Evolutionary conservation across 2,329 filamentous ascomycete species (phyloP).

Genomic region (Emergomyces orientalis): DNA sequence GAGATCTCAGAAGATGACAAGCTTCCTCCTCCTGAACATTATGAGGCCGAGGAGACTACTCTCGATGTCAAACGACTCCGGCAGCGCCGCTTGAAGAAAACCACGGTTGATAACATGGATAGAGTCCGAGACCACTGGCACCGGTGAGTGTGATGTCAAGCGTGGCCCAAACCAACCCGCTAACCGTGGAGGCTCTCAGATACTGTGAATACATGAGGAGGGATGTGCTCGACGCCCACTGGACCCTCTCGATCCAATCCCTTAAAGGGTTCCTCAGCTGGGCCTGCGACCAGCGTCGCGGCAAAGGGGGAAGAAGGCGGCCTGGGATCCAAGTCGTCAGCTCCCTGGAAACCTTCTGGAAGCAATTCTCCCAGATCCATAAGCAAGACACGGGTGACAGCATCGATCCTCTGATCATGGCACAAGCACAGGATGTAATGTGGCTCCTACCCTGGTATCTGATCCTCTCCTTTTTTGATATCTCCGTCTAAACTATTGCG

Average conservation of each 20-base stretch:
- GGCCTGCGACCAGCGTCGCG: slow-evolving; percentile 16
- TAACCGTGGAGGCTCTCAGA: background rate
- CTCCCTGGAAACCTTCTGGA: slow-evolving; percentile 11
- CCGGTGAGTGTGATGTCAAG: background rate
- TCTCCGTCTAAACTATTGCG: background rate
- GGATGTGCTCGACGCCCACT: background rate
- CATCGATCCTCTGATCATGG: slow-evolving; percentile 16
- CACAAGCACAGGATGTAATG: slow-evolving; percentile 11
- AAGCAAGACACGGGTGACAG: slow-evolving; percentile 13
- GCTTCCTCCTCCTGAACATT: background rate
- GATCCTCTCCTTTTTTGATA: background rate
- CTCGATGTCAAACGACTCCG: background rate
- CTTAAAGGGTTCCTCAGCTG: slow-evolving; percentile 17
- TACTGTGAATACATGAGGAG: background rate
- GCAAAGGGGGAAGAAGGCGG: slow-evolving; percentile 16
- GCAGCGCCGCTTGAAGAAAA: background rate
- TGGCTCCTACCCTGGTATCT: background rate
- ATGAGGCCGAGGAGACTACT: background rate
- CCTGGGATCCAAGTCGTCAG: slow-evolving; percentile 12
- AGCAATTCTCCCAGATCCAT: slow-evolving; percentile 9
- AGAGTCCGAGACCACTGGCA: background rate
- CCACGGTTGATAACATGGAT: background rate
- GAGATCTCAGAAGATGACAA: background rate
- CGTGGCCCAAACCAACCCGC: background rate
- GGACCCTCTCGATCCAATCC: background rate